Conservation (phyloP, 192 early-diverging fungal species). For the Backusella circina region DNA sequence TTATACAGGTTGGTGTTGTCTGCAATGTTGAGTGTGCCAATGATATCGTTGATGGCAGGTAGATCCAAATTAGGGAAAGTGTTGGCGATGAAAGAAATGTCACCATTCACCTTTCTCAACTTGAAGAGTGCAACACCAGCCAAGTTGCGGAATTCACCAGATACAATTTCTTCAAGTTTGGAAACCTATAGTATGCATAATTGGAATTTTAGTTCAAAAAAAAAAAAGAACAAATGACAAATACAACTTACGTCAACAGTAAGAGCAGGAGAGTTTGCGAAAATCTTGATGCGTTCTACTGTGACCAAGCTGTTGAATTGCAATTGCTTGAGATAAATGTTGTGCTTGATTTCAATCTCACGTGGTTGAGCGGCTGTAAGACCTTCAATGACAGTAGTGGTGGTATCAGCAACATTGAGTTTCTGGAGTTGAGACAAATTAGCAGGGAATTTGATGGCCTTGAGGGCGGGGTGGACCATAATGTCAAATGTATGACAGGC, state of each 20-base stretch:
- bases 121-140: slow-evolving; percentile 40
- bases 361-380: slow-evolving; percentile 3
- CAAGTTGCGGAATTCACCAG: slow-evolving; percentile 60
- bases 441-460: slow-evolving; percentile 17
- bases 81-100: slow-evolving; percentile 61
- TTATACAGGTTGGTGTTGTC: slow-evolving; percentile 53
- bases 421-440: slow-evolving; percentile 19
- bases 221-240: neutral
- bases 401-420: slow-evolving; percentile 24
- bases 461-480: slow-evolving; percentile 16
- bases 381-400: slow-evolving; percentile 13
- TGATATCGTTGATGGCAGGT: slow-evolving; percentile 39
- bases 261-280: slow-evolving; percentile 21
- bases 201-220: neutral
- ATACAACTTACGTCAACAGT: slow-evolving; percentile 11
- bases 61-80: slow-evolving; percentile 47
- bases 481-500: slow-evolving; percentile 11
- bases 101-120: slow-evolving; percentile 44
- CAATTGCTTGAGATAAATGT: slow-evolving; percentile 30
- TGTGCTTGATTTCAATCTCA: slow-evolving; percentile 18
- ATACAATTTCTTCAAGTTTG: slow-evolving; percentile 33
- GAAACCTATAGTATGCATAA: neutral
- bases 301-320: slow-evolving; percentile 10
- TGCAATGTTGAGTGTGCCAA: slow-evolving; percentile 55
- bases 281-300: slow-evolving; percentile 7